Evolutionary conservation across 345 rosid genomes (phyloP).

Genomic region (Populus ilicifolia): DNA sequence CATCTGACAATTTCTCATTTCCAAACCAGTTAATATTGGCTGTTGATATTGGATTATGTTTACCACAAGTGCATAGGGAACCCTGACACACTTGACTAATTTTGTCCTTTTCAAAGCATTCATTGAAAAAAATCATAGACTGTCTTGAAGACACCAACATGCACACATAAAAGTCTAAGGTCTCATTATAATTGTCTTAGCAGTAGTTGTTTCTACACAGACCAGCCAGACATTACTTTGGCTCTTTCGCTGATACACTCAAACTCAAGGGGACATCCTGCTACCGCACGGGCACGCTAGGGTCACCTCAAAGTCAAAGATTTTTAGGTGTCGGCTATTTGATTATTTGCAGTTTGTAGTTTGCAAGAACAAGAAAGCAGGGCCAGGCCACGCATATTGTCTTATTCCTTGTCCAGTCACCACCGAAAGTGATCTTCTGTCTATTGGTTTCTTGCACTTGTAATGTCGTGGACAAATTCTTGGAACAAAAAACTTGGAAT

Average conservation of each 20-base stretch:
- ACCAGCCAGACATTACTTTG: background rate
- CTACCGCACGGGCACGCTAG: background rate
- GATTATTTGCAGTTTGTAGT: slow-evolving; percentile 4
- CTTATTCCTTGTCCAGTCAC: background rate
- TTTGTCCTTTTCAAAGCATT: background rate
- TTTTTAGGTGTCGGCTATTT: background rate
- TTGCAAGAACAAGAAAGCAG: background rate
- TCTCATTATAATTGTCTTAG: background rate
- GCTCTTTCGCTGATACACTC: background rate
- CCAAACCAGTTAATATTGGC: no score
- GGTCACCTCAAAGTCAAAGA: background rate
- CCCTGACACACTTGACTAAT: background rate
- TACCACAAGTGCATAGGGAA: background rate
- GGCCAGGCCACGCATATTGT: background rate
- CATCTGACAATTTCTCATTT: no score
- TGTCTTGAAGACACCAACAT: background rate
- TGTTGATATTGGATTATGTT: no score
- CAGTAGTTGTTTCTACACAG: background rate
- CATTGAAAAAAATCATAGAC: background rate
- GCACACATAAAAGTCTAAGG: background rate
- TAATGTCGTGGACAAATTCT: no score
- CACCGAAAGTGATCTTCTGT: background rate
- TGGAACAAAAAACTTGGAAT: no score
- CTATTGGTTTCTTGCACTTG: no score
- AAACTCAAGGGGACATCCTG: background rate